A percentile compares a stretch with the other conserved stretches of the same genome.
Evolutionary conservation across 2,329 filamentous ascomycete species (phyloP).

Genomic region (Diplodia scrobiculata): DNA sequence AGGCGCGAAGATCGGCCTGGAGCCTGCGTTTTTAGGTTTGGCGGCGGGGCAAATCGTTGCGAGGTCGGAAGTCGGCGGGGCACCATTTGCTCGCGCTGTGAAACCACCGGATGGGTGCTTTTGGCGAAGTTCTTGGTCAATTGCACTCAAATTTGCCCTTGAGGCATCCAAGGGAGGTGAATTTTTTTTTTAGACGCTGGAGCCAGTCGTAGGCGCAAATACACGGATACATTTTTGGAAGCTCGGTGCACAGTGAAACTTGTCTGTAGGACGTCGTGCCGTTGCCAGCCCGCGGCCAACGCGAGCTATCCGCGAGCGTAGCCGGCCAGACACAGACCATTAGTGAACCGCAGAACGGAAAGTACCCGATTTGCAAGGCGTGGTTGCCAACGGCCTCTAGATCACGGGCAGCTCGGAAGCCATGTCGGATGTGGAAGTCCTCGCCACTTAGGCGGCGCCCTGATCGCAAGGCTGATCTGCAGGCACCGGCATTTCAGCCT

Average conservation of each 20-base stretch:
- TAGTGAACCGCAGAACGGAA: not conserved
- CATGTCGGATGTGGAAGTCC: conserved; percentile 17
- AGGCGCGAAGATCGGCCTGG: conserved; percentile 18
- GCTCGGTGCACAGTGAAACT: not conserved
- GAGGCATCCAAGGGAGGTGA: not conserved
- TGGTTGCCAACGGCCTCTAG: conserved; percentile 2
- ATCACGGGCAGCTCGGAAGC: conserved; percentile 15
- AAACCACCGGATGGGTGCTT: not conserved
- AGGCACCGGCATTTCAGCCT: conserved; percentile 20
- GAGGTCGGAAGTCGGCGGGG: conserved; percentile 19
- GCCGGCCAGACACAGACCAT: not conserved
- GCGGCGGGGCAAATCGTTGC: conserved; percentile 17
- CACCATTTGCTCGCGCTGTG: conserved; percentile 8
- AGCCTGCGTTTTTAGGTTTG: conserved; percentile 24
- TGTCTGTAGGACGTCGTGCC: not conserved
- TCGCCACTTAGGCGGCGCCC: conserved; percentile 9
- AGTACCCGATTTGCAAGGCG: not conserved
- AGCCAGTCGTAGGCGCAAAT: not conserved
- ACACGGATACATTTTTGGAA: not conserved
- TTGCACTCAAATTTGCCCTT: not conserved
- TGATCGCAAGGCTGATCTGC: conserved; percentile 18
- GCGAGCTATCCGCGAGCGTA: not conserved
- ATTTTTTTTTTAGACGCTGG: not conserved
- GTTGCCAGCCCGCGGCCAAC: not conserved
- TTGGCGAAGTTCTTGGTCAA: not conserved